A percentile compares a stretch with the other conserved stretches of the same genome.
These are phyloP conservation scores for Entomortierella lignicola DNA, from an alignment of 192 early-diverging fungal species.

Conservation along the genomic window DNA sequence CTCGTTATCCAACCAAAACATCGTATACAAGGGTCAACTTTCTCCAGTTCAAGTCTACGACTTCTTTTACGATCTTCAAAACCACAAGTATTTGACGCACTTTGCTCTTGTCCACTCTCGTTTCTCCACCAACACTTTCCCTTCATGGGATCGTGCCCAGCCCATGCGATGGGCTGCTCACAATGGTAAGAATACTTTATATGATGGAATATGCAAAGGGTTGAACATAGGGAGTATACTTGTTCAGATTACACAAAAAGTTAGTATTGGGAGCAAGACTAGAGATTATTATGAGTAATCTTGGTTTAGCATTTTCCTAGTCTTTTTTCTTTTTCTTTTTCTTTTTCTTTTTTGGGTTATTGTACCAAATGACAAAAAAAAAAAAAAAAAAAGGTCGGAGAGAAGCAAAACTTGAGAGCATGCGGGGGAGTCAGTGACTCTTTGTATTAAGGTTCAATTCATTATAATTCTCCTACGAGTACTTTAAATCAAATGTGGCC, in stretches of 20 bases:
- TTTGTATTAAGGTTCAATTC: slow-evolving; percentile 40
- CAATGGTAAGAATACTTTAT: slow-evolving; percentile 76
- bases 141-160: slow-evolving; percentile 98
- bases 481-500: slow-evolving; percentile 12
- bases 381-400: neutral
- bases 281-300: slow-evolving; percentile 51
- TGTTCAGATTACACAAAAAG: too few species aligned
- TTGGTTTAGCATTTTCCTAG: neutral
- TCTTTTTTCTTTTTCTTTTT: slow-evolving; percentile 3
- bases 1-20: slow-evolving; percentile 92
- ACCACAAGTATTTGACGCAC: slow-evolving; percentile 85
- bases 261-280: neutral
- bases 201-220: neutral
- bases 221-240: too few species aligned
- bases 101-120: slow-evolving; percentile 98
- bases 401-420: neutral
- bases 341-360: neutral
- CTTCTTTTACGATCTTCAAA: slow-evolving; percentile 92
- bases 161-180: slow-evolving; percentile 98
- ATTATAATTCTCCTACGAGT: slow-evolving; percentile 39
- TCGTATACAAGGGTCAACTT: slow-evolving; percentile 98
- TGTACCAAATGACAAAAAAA: too few species aligned
- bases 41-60: slow-evolving; percentile 94
- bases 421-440: neutral
- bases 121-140: slow-evolving; percentile 99